Base-by-base conservation (phyloP, 208 protist genomes). In the Endotrypanum monterogeii region DNA sequence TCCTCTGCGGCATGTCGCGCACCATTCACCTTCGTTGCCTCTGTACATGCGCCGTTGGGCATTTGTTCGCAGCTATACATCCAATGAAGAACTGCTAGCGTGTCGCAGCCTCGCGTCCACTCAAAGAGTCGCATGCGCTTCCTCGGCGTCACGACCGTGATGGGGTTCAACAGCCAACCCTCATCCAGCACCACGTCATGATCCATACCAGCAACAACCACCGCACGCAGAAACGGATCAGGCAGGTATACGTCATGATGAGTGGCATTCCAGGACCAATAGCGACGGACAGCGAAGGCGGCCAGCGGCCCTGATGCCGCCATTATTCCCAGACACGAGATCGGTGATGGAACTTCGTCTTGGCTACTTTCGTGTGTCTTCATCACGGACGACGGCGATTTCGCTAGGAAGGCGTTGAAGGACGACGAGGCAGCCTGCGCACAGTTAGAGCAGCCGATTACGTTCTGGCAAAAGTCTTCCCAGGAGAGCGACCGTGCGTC, bases 391-490 rank as follows among this genome's bases (percentile, higher is more conserved):
- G 23, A 28, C 2, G 20, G n/a, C 4, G 32, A 32, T 16, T 44
- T n/a, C 23, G 55, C 74, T n/a, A 96, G 72, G 11, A 56, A 30
- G 1, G 81, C 83, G 46, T 91, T 84, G 41, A 97, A 73, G 7
- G 84, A 89, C 8, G 55, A 74, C 3, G 55, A 25, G 9, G 41
- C 63, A 25, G 89, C 84, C 11, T 73, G 69, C 6, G 58, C 78
- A 18, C 84, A 76, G 78, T 95, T 79, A 11, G 74, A 67, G 52
- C 78, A 76, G 65, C 92, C 92, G 56, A 96, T 85, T 4, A 94
- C 77, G 30, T 79, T 54, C 39, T 69, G n/a, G 16, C 72, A 63
- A 70, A 94, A 88, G 57, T 82, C 73, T 2, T 67, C 37, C 87
- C 87, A 94, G n/a, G 79, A 85, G 50, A 89, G 79, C 57, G 76